These are phyloP conservation scores for Podila epicladia DNA, from an alignment of 192 early-diverging fungal species.

Conservation along the genomic window DNA sequence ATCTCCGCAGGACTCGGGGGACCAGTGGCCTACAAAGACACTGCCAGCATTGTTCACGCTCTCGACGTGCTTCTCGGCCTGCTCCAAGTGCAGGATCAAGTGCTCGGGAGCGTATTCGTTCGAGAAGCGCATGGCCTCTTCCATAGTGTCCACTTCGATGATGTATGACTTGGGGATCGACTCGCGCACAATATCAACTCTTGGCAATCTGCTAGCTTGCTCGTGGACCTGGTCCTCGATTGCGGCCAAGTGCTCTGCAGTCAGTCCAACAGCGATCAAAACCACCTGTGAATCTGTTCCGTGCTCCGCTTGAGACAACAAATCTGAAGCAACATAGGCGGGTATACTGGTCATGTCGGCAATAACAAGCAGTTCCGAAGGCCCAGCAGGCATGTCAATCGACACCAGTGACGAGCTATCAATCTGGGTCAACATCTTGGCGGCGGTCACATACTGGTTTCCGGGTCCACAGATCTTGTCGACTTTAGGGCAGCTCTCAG, in stretches of 20 bases:
- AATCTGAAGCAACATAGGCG: slow-evolving; percentile 93
- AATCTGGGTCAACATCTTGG: slow-evolving; percentile 98
- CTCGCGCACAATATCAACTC: slow-evolving; percentile 88
- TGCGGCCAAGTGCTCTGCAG: slow-evolving; percentile 69
- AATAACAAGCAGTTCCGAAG: slow-evolving; percentile 99
- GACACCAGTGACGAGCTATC: slow-evolving; percentile 93
- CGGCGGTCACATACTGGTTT: slow-evolving; percentile 99
- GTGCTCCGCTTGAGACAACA: slow-evolving; percentile 98
- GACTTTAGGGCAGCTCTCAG: slow-evolving; percentile 95
- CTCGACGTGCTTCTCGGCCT: slow-evolving; percentile 71
- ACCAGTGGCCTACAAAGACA: slow-evolving; percentile 97
- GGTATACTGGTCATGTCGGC: slow-evolving; percentile 88
- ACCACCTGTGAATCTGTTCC: slow-evolving; percentile 97
- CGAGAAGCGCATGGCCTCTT: slow-evolving; percentile 89
- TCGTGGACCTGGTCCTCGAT: slow-evolving; percentile 84
- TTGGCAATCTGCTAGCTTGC: slow-evolving; percentile 88
- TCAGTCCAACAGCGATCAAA: slow-evolving; percentile 84
- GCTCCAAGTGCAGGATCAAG: slow-evolving; percentile 91
- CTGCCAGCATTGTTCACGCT: slow-evolving; percentile 90
- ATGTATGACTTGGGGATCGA: slow-evolving; percentile 89
- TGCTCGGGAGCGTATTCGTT: slow-evolving; percentile 99
- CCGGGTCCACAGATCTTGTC: slow-evolving; percentile 99
- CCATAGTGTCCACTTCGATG: slow-evolving; percentile 72
- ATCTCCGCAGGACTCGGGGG: slow-evolving; percentile 98
- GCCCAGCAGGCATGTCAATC: slow-evolving; percentile 99